These are phyloP conservation scores for Tephrocybe sp. DNA, from an alignment of 768 basidiomycete species.

Conservation along the genomic window DNA sequence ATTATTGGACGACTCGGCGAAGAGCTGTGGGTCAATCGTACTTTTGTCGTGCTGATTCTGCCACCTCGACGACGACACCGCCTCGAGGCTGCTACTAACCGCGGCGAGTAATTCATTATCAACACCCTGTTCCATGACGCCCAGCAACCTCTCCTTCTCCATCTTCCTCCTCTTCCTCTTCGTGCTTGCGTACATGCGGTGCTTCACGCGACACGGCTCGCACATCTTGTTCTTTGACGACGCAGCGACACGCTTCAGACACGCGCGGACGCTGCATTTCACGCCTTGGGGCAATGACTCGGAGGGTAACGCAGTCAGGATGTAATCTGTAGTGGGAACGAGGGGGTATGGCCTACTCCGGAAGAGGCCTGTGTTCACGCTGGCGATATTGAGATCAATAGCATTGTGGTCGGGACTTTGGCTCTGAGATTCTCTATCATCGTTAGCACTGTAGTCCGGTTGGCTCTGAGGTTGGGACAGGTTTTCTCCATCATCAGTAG, in stretches of 20 bases:
- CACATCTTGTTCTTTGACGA: conserved; percentile 46
- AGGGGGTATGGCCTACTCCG: too few species aligned
- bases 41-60: conserved; percentile 1
- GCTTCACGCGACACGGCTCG: conserved; percentile 47
- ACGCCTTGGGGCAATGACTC: background rate
- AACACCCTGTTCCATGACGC: too few species aligned
- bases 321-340: background rate
- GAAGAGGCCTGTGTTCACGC: too few species aligned
- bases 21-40: conserved; percentile 21
- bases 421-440: too few species aligned
- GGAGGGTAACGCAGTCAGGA: background rate
- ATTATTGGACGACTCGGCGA: conserved; percentile 1
- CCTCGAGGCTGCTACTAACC: background rate
- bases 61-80: background rate
- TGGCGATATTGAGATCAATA: too few species aligned
- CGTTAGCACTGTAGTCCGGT: too few species aligned
- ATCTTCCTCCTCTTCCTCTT: conserved; percentile 50
- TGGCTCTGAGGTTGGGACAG: too few species aligned
- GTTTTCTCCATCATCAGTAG: too few species aligned
- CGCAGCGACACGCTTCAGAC: conserved; percentile 31
- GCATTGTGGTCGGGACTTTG: too few species aligned
- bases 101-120: conserved; percentile 5
- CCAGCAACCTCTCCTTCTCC: too few species aligned
- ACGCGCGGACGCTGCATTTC: conserved; percentile 49
- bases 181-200: conserved; percentile 50